phyloP scores from a whole-genome alignment of 176 grass and related monocot genomes.

The Lolium multiflorum region DNA sequence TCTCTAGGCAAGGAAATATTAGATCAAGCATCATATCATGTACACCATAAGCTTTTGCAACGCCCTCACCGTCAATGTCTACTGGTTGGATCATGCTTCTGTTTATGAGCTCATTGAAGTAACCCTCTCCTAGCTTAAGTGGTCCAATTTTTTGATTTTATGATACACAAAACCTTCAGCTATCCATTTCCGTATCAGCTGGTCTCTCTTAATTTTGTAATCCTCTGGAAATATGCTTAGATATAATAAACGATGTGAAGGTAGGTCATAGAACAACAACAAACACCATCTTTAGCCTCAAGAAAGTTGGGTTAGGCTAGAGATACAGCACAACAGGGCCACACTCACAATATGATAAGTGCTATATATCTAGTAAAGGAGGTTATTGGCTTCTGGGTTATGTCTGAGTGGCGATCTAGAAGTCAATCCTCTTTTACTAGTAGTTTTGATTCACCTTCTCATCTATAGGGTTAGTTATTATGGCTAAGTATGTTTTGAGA shows the following conservation, averaged over 20 bases:
- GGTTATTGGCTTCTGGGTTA: background rate
- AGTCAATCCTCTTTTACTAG: background rate
- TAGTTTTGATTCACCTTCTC: background rate
- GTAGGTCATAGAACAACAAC: background rate
- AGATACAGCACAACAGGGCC: background rate
- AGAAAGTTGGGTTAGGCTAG: background rate
- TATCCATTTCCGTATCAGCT: background rate
- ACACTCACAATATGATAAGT: background rate
- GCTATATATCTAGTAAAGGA: background rate
- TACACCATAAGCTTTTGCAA: background rate
- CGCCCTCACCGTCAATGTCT: background rate
- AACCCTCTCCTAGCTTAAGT: background rate
- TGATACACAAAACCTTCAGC: conserved; percentile 4
- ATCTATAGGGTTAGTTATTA: background rate
- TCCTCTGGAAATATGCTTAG: conserved; percentile 1
- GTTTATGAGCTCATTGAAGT: conserved; percentile 20
- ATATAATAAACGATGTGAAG: background rate
- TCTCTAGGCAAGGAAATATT: background rate
- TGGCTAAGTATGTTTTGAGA: background rate
- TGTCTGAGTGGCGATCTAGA: background rate
- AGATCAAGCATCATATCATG: background rate
- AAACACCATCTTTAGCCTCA: background rate
- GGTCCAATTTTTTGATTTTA: background rate
- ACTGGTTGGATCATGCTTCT: conserved; percentile 21
- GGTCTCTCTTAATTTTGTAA: background rate